Evolutionary conservation across 1,284 basidiomycete genomes (phyloP).

Genomic region (Golubevia pallescens): DNA sequence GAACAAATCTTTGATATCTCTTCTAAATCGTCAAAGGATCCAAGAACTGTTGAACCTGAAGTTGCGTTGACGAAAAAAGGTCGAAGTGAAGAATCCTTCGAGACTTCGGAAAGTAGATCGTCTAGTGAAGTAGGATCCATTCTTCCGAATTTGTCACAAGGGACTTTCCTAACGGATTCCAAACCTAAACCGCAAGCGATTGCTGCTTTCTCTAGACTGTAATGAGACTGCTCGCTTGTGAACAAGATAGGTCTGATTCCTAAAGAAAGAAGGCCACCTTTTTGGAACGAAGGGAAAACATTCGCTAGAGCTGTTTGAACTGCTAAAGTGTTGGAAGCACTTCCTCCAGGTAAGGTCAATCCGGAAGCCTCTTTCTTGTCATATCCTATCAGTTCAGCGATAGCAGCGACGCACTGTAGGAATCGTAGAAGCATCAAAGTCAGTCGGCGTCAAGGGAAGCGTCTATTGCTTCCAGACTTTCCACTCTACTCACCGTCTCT

Average conservation of each 20-base stretch:
- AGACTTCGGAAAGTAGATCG: slow-evolving; percentile 15
- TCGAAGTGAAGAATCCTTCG: slow-evolving; percentile 2
- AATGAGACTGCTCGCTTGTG: slow-evolving; percentile 65
- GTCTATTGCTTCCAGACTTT: too few species aligned
- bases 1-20: slow-evolving; percentile 55
- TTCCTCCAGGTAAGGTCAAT: slow-evolving; percentile 64
- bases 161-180: slow-evolving; percentile 58
- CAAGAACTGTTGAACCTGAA: slow-evolving; percentile 65
- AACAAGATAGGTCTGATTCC: slow-evolving; percentile 56
- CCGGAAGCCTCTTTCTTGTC: slow-evolving; percentile 44
- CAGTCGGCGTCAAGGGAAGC: too few species aligned
- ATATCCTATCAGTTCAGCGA: neutral
- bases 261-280: slow-evolving; percentile 49
- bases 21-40: slow-evolving; percentile 63
- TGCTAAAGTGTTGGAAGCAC: slow-evolving; percentile 64
- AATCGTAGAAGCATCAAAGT: slow-evolving; percentile 31
- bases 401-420: slow-evolving; percentile 24
- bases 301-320: slow-evolving; percentile 65
- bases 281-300: slow-evolving; percentile 58
- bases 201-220: slow-evolving; percentile 65
- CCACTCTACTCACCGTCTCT: too few species aligned
- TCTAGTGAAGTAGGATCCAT: slow-evolving; percentile 44
- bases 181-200: slow-evolving; percentile 65
- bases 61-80: slow-evolving; percentile 67
- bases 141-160: slow-evolving; percentile 42